Evolutionary conservation across 2,329 filamentous ascomycete species (phyloP), one percentile per base, ranked within the genome.

Genomic region (Exutisphaerella laricina): DNA sequence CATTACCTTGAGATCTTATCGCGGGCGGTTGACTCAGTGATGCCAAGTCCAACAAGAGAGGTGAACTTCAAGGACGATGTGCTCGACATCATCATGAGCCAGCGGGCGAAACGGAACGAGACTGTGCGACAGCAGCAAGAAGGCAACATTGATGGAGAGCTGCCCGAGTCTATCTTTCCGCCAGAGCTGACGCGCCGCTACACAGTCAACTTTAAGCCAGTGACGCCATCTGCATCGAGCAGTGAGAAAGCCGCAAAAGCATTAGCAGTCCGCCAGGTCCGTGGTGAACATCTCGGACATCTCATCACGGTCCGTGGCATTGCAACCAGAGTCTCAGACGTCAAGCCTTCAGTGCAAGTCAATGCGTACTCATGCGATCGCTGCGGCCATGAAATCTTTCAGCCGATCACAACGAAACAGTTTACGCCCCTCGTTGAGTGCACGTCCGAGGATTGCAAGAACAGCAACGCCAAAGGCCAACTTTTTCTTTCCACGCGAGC

Each of bases 361-460:
- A 96, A 94, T 65, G 92, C 92, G 26, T 98, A 98, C 68, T 92
- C 89, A 40, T 98, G 92, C 68, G 92, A 98, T 66, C 82, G 88
- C 49, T 98, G 92, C 60, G 92, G 92, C 45, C 89, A 85, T 63
- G 92, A 98, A 68, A 90, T 98, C 59, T 98, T 97, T 75, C 92
- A 98, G 68, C 90, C 94, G 3, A 78, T 98, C 58, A 87, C 80
- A 44, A 84, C 88, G 43, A 96, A 89, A 67, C 86, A 94, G 55
- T 98, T 88, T 61, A 84, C 86, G 1, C 92, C 92, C 2, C 72
- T 98, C 50, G 79, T 83, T 1, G 79, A 88, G 61, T 98, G 92
- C 64, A 84, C 88, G 9, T 97, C 92, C 1, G 70, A 81, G n/a
- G 88, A 94, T 56, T 98, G 92, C 73, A 80, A 84, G 63, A 75